Percentiles rank a stretch among this genome's conserved stretches.
These are phyloP conservation scores for Aspergillus spinulosporus DNA, from an alignment of 2,329 filamentous ascomycete genomes.

Conservation along the genomic window DNA sequence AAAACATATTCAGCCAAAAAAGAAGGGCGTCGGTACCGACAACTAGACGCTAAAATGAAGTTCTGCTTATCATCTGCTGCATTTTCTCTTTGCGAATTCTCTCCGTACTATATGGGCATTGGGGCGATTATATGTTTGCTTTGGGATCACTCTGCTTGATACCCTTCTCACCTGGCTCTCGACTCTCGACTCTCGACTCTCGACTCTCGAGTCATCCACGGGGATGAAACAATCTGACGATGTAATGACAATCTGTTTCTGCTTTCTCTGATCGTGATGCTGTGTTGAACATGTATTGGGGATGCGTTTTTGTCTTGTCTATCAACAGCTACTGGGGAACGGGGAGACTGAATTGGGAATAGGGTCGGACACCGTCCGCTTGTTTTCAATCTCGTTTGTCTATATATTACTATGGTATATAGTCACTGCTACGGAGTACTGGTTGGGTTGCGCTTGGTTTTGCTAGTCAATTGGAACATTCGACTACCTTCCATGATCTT, in stretches of 20 bases:
- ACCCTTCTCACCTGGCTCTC: background rate
- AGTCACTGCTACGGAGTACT: background rate
- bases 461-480: background rate
- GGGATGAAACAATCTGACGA: slow-evolving; percentile 29
- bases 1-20: slow-evolving; percentile 43
- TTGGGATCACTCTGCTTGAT: slow-evolving; percentile 8
- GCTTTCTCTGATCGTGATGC: background rate
- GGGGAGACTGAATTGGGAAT: background rate
- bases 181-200: background rate
- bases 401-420: background rate
- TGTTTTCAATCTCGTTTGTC: background rate
- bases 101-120: background rate
- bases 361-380: background rate
- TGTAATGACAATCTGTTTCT: slow-evolving; percentile 32
- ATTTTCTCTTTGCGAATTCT: slow-evolving; percentile 2
- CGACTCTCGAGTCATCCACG: background rate
- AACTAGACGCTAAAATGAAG: slow-evolving; percentile 23
- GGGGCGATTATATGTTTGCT: background rate
- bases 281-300: background rate
- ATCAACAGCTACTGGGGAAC: too few relatives aligned
- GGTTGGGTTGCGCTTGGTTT: background rate
- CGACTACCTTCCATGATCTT: too few relatives aligned
- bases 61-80: background rate
- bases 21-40: slow-evolving; percentile 41
- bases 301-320: too few relatives aligned